These are phyloP conservation scores for Diaporthe ampelina DNA, from an alignment of 2,329 filamentous ascomycete species.

Conservation along the genomic window DNA sequence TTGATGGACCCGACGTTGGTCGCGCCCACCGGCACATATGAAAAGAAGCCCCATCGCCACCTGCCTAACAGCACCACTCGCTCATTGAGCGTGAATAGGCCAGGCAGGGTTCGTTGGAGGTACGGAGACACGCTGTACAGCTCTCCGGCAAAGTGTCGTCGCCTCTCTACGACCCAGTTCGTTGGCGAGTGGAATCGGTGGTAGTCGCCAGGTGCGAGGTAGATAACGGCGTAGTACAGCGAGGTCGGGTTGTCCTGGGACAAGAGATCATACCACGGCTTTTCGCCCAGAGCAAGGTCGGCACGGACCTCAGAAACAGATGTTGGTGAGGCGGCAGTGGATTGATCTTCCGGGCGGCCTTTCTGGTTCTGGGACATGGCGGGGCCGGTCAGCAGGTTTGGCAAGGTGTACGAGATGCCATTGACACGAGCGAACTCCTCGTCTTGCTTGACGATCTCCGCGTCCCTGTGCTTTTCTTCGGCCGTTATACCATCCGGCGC, in stretches of 20 bases:
- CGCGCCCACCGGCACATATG: constrained; percentile 93
- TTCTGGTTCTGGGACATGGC: constrained; percentile 59
- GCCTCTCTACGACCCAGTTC: constrained; percentile 93
- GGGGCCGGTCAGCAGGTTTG: constrained; percentile 85
- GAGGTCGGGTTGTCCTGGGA: constrained; percentile 74
- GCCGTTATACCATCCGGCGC: constrained; percentile 51
- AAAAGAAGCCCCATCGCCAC: constrained; percentile 98
- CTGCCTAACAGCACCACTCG: constrained; percentile 92
- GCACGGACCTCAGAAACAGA: constrained; percentile 87
- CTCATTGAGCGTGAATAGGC: constrained; percentile 96
- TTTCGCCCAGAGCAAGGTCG: constrained; percentile 81
- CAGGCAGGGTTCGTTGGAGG: constrained; percentile 90
- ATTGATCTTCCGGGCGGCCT: constrained; percentile 78
- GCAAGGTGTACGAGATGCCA: constrained; percentile 94
- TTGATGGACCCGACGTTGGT: constrained; percentile 98
- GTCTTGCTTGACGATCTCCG: constrained; percentile 81
- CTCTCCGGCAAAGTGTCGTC: constrained; percentile 98
- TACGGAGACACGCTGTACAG: constrained; percentile 96
- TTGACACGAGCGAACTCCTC: constrained; percentile 96
- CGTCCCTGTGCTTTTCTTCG: constrained; percentile 59
- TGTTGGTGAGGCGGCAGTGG: constrained; percentile 74
- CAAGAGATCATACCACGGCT: constrained; percentile 79
- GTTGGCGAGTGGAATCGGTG: constrained; percentile 97
- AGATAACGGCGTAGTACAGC: constrained; percentile 95
- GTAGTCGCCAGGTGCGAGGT: constrained; percentile 97